A percentile compares a stretch with the other conserved stretches of the same genome.
phyloP scores from a whole-genome alignment of 1,139 yeast species.

The Geotrichum fermentans region DNA sequence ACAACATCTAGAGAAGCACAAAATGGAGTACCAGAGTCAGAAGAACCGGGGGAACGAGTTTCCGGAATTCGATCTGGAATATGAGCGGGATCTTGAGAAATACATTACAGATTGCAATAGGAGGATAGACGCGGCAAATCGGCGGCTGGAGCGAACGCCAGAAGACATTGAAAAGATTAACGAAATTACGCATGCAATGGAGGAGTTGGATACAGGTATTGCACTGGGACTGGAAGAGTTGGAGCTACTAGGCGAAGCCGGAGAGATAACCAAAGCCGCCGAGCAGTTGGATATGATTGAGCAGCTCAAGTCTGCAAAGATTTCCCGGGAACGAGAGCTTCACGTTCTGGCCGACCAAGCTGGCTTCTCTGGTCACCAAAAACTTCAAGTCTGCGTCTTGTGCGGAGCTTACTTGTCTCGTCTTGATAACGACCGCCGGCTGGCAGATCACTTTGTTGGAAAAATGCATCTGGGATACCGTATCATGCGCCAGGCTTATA shows the following conservation, averaged over 20 bases:
- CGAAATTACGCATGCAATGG: conserved; percentile 60
- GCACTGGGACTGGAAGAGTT: conserved; percentile 70
- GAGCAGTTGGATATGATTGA: conserved; percentile 42
- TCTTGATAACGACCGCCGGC: conserved; percentile 79
- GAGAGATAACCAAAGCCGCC: conserved; percentile 52
- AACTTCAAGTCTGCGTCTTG: conserved; percentile 81
- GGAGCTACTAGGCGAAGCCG: conserved; percentile 48
- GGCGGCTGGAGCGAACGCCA: conserved; percentile 67
- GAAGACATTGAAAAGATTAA: conserved; percentile 68
- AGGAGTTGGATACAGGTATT: conserved; percentile 58
- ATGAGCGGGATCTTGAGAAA: conserved; percentile 48
- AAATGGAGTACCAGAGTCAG: conserved; percentile 61
- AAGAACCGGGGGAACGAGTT: conserved; percentile 53
- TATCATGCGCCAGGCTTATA: conserved; percentile 62
- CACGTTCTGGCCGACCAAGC: conserved; percentile 60
- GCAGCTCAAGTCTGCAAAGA: conserved; percentile 41
- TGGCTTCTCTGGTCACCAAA: conserved; percentile 86
- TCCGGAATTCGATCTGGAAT: conserved; percentile 69
- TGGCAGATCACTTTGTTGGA: conserved; percentile 90
- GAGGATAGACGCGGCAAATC: conserved; percentile 60
- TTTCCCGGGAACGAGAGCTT: conserved; percentile 46
- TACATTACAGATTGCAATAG: conserved; percentile 65
- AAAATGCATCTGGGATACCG: conserved; percentile 81
- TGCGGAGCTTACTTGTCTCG: conserved; percentile 91
- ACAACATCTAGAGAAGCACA: conserved; percentile 71